Conservation (phyloP, 1,284 basidiomycete species). For the Volvariella surrecta region DNA sequence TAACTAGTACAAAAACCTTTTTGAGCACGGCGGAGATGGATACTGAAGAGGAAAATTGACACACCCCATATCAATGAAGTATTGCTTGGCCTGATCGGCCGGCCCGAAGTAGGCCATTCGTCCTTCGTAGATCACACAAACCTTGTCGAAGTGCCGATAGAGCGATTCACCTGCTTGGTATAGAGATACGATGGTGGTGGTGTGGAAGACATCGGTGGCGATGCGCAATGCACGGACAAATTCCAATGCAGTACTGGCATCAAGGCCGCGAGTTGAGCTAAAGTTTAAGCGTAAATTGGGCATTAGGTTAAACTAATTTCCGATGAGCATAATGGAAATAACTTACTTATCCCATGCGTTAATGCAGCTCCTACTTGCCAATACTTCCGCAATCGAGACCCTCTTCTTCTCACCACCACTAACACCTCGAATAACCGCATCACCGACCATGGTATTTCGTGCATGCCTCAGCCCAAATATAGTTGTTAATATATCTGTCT, state of each 20-base stretch:
- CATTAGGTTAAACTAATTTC: neutral
- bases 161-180: no score
- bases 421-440: conserved; percentile 69
- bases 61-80: conserved; percentile 69
- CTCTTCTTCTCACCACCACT: conserved; percentile 77
- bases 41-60: neutral
- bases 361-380: conserved; percentile 19
- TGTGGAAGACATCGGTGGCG: no score
- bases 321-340: neutral
- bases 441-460: conserved; percentile 56
- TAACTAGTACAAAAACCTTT: no score
- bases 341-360: conserved; percentile 25
- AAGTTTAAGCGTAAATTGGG: no score
- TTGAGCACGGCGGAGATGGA: no score
- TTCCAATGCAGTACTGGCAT: conserved; percentile 63
- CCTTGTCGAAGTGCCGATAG: no score
- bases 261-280: conserved; percentile 66
- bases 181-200: no score
- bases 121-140: no score
- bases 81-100: conserved; percentile 44
- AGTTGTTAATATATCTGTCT: conserved; percentile 50
- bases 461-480: conserved; percentile 69
- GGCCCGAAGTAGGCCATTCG: conserved; percentile 56
- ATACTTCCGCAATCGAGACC: conserved; percentile 35
- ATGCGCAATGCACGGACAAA: no score